A percentile compares a stretch with the other conserved stretches of the same genome.
These are phyloP conservation scores for Arxiozyma bovina DNA, from an alignment of 1,139 yeast species.

Conservation along the genomic window DNA sequence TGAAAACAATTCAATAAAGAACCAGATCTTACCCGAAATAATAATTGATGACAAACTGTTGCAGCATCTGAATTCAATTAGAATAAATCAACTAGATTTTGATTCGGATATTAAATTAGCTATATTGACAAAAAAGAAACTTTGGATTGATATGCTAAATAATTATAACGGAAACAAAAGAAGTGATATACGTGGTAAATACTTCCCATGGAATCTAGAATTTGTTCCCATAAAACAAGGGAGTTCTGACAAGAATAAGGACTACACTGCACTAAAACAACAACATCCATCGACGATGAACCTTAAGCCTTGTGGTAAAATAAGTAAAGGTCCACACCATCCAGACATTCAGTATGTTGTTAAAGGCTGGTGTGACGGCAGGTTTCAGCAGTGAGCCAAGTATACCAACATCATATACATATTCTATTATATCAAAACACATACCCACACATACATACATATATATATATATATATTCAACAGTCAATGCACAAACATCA, in stretches of 20 bases:
- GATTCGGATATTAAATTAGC: constrained; percentile 25
- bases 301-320: constrained; percentile 27
- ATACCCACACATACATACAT: no score
- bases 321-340: constrained; percentile 14
- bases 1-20: constrained; percentile 20
- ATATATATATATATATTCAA: no score
- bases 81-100: constrained; percentile 14
- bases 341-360: constrained; percentile 28
- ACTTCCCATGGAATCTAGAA: constrained; percentile 21
- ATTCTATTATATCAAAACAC: background rate
- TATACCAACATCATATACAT: background rate
- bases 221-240: constrained; percentile 11
- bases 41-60: constrained; percentile 26
- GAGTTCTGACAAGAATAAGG: background rate
- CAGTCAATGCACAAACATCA: no score
- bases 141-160: constrained; percentile 20
- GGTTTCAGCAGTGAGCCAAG: constrained; percentile 13
- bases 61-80: constrained; percentile 16
- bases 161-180: constrained; percentile 10
- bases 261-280: background rate
- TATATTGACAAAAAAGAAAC: constrained; percentile 25
- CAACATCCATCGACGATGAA: background rate
- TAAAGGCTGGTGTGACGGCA: constrained; percentile 30
- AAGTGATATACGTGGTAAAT: constrained; percentile 23
- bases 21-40: constrained; percentile 24